Percentiles rank a stretch among this genome's conserved stretches.
phyloP scores from a whole-genome alignment of 2,329 filamentous ascomycete genomes.

The Penicillium sp. region DNA sequence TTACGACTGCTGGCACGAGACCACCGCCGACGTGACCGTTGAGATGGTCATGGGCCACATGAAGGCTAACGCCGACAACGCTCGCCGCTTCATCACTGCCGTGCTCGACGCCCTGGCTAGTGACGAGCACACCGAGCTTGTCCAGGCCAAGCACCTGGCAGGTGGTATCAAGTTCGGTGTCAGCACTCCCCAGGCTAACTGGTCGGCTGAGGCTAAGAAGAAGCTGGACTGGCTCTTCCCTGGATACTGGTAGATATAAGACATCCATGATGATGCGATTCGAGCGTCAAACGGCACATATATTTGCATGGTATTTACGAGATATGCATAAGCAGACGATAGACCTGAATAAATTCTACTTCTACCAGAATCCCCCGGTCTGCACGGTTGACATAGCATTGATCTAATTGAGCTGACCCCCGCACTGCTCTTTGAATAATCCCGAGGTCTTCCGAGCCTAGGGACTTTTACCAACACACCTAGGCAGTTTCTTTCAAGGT shows the following conservation, averaged over 20 bases:
- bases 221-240: constrained; percentile 87
- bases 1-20: constrained; percentile 95
- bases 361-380: too few relatives aligned
- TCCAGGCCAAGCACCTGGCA: constrained; percentile 78
- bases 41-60: constrained; percentile 98
- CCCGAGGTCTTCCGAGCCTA: too few relatives aligned
- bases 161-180: constrained; percentile 76
- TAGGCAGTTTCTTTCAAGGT: too few relatives aligned
- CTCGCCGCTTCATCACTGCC: constrained; percentile 78
- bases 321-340: background rate
- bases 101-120: constrained; percentile 84
- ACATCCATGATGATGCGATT: background rate
- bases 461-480: too few relatives aligned
- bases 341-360: background rate
- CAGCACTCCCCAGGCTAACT: constrained; percentile 78
- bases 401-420: too few relatives aligned
- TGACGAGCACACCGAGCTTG: constrained; percentile 72
- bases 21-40: constrained; percentile 79
- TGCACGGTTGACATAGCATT: too few relatives aligned
- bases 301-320: constrained; percentile 5
- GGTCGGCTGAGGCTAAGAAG: constrained; percentile 72
- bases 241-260: constrained; percentile 60
- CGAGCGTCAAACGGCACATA: background rate
- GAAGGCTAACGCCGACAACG: constrained; percentile 88
- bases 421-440: too few relatives aligned